These are phyloP conservation scores for Suhomyces coccinellae DNA, from an alignment of 1,139 yeast species.

Conservation along the genomic window DNA sequence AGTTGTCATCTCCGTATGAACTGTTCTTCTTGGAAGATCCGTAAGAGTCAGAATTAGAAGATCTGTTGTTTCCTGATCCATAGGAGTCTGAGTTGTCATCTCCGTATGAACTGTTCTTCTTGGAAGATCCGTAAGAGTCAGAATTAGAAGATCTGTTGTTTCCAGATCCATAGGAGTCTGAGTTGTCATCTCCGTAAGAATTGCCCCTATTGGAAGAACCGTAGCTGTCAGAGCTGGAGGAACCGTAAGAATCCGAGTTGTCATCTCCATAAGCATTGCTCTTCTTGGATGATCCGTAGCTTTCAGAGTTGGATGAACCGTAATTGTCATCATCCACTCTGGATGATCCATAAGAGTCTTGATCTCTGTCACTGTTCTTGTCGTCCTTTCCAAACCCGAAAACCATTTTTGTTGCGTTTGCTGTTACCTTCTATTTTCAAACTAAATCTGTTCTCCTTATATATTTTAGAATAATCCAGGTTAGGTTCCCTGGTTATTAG, in stretches of 20 bases:
- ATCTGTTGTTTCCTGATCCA: conserved; percentile 15
- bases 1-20: conserved; percentile 17
- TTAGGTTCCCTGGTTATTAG: neutral
- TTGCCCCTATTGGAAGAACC: too few species aligned
- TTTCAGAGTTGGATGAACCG: conserved; percentile 16
- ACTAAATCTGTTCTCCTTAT: neutral
- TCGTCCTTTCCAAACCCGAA: conserved; percentile 22
- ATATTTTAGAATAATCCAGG: neutral
- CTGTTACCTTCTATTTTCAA: neutral
- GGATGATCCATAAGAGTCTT: conserved; percentile 12
- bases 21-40: conserved; percentile 13
- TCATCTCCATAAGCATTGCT: too few species aligned
- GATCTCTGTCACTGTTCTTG: conserved; percentile 14
- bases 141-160: neutral
- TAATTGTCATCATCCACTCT: conserved; percentile 14
- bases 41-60: conserved; percentile 12
- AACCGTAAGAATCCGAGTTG: conserved; percentile 11
- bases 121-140: too few species aligned
- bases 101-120: too few species aligned
- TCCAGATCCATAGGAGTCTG: conserved; percentile 4
- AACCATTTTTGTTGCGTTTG: conserved; percentile 15
- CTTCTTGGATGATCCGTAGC: too few species aligned
- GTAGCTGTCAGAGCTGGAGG: conserved; percentile 12
- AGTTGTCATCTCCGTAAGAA: too few species aligned
- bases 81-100: too few species aligned